phyloP scores from a whole-genome alignment of 371 early-diverging fungal species.

The Actinomortierella ambigua region DNA sequence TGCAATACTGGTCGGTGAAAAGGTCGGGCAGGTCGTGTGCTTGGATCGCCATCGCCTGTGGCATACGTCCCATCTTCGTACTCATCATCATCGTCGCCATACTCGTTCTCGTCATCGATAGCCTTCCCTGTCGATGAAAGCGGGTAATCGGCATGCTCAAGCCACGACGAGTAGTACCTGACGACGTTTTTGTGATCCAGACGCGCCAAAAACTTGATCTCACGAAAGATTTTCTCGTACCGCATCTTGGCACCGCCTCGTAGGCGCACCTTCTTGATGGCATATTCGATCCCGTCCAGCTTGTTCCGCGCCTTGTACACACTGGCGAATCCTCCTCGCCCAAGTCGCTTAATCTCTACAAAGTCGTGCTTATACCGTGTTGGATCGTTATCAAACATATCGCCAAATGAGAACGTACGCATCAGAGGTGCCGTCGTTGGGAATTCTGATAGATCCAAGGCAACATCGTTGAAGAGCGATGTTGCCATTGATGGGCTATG shows the following conservation, averaged over 20 bases:
- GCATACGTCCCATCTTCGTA: constrained; percentile 16
- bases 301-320: constrained; percentile 83
- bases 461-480: neutral
- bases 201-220: constrained; percentile 88
- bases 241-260: constrained; percentile 53
- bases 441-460: neutral
- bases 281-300: constrained; percentile 87
- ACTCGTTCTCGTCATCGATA: constrained; percentile 29
- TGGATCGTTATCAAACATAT: constrained; percentile 62
- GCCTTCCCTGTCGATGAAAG: constrained; percentile 16
- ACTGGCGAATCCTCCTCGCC: constrained; percentile 95
- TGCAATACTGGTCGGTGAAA: too few species aligned
- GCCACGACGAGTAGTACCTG: constrained; percentile 93
- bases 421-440: constrained; percentile 24
- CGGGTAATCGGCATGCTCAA: constrained; percentile 69
- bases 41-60: too few species aligned
- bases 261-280: constrained; percentile 83
- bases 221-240: constrained; percentile 83
- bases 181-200: constrained; percentile 91
- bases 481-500: neutral
- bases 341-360: constrained; percentile 75
- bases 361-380: constrained; percentile 89
- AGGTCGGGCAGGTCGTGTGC: too few species aligned
- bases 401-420: constrained; percentile 43
- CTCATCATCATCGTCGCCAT: constrained; percentile 37